phyloP scores from a whole-genome alignment of 768 basidiomycete species.

The Psilocybe sp. region DNA sequence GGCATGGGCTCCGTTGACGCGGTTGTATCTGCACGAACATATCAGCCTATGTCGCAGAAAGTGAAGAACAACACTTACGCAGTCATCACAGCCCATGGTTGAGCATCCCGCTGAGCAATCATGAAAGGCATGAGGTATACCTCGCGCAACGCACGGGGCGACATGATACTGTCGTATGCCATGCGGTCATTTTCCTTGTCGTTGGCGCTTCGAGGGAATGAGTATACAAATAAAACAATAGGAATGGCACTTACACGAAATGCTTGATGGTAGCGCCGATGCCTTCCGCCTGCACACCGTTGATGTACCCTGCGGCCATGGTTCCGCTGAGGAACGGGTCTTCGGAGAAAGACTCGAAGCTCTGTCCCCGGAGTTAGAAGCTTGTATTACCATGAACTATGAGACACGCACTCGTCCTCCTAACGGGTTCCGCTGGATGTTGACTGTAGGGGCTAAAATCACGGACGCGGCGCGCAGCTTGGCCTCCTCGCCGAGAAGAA shows the following conservation, averaged over 20 bases:
- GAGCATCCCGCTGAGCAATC: constrained; percentile 62
- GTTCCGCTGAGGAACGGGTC: constrained; percentile 73
- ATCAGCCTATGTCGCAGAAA: neutral
- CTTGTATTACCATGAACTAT: neutral
- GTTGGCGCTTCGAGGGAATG: constrained; percentile 46
- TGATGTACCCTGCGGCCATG: constrained; percentile 70
- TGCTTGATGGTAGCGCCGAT: constrained; percentile 81
- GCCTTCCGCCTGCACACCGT: constrained; percentile 73
- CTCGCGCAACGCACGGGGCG: constrained; percentile 67
- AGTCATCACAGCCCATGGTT: constrained; percentile 73
- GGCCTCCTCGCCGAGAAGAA: constrained; percentile 68
- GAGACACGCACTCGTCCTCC: constrained; percentile 54
- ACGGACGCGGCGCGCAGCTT: constrained; percentile 68
- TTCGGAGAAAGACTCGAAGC: constrained; percentile 79
- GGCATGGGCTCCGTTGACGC: constrained; percentile 72
- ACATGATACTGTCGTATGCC: constrained; percentile 64
- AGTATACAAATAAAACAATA: neutral
- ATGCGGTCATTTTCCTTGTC: constrained; percentile 81
- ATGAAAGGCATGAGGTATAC: constrained; percentile 77
- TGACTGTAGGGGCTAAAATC: constrained; percentile 78
- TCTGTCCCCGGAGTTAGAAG: constrained; percentile 28
- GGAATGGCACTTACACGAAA: constrained; percentile 51
- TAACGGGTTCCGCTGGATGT: constrained; percentile 78
- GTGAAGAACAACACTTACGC: constrained; percentile 40
- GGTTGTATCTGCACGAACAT: constrained; percentile 52